These are phyloP conservation scores for Canavalia gladiata DNA, from an alignment of 306 rosid species.

Conservation along the genomic window DNA sequence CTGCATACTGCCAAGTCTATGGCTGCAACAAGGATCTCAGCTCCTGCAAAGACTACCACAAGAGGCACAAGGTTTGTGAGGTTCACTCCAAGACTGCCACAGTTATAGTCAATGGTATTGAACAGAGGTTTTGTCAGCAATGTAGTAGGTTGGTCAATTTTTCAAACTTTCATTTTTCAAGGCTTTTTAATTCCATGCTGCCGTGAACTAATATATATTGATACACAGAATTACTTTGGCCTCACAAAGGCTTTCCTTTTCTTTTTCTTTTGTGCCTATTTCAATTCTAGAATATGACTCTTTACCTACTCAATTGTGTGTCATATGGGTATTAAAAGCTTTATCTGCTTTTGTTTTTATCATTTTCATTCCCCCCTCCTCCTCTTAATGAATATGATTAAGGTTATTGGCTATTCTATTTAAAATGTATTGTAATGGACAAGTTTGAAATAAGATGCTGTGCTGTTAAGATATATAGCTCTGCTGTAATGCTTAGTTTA, in stretches of 20 bases:
- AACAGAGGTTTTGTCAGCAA: constrained; percentile 96
- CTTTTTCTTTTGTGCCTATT: neutral
- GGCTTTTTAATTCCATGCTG: constrained; percentile 5
- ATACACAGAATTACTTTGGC: neutral
- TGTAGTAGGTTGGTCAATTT: constrained; percentile 80
- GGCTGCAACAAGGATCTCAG: constrained; percentile 90
- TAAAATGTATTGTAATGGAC: constrained; percentile 17
- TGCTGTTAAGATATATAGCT: constrained; percentile 42
- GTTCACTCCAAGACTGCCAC: constrained; percentile 85
- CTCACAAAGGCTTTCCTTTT: neutral
- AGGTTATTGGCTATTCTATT: constrained; percentile 5
- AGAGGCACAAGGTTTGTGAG: constrained; percentile 95
- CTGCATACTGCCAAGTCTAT: constrained; percentile 82
- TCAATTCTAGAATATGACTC: constrained; percentile 11
- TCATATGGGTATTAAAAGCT: neutral
- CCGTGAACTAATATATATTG: neutral
- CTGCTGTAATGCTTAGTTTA: constrained; percentile 52
- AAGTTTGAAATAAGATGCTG: constrained; percentile 28
- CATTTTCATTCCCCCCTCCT: neutral
- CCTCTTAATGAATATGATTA: neutral
- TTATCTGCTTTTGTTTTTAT: constrained; percentile 16
- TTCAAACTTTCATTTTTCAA: constrained; percentile 40
- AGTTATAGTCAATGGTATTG: constrained; percentile 82
- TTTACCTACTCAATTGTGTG: constrained; percentile 22
- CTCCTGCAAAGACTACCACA: constrained; percentile 85